Conservation (phyloP, 2,329 filamentous ascomycete genomes). For the Monilinia aucupariae region DNA sequence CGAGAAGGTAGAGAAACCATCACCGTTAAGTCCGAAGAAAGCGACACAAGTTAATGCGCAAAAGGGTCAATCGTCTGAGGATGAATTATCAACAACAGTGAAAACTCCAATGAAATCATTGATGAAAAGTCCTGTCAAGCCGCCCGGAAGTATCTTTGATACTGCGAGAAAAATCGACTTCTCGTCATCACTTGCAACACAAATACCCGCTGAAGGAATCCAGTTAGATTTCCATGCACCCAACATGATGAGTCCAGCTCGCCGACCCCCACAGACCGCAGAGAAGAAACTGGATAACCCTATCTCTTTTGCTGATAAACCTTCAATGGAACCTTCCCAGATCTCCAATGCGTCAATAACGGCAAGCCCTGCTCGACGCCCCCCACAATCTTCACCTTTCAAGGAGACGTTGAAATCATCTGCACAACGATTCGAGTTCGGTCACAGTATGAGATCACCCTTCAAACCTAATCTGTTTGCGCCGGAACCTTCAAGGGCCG, state of each 20-base stretch:
- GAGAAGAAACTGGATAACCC: slow-evolving; percentile 38
- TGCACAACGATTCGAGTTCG: slow-evolving; percentile 42
- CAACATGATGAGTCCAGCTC: slow-evolving; percentile 51
- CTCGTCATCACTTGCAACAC: slow-evolving; percentile 30
- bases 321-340: slow-evolving; percentile 28
- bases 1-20: slow-evolving; percentile 38
- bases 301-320: slow-evolving; percentile 32
- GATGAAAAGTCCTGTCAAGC: slow-evolving; percentile 52
- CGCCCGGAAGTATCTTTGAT: slow-evolving; percentile 35
- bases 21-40: slow-evolving; percentile 60
- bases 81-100: slow-evolving; percentile 52
- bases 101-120: slow-evolving; percentile 48
- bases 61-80: slow-evolving; percentile 49
- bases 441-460: slow-evolving; percentile 30
- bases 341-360: slow-evolving; percentile 41
- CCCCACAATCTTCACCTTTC: slow-evolving; percentile 47
- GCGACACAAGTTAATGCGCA: slow-evolving; percentile 49
- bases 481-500: slow-evolving; percentile 20
- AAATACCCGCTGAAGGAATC: slow-evolving; percentile 27
- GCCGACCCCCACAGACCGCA: slow-evolving; percentile 41
- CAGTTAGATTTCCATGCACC: slow-evolving; percentile 37
- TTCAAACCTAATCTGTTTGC: slow-evolving; percentile 31
- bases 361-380: slow-evolving; percentile 52
- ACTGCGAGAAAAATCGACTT: slow-evolving; percentile 37
- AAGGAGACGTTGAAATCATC: slow-evolving; percentile 54